phyloP scores from a whole-genome alignment of 148 eudicot genomes.

The Arbutus unedo region DNA sequence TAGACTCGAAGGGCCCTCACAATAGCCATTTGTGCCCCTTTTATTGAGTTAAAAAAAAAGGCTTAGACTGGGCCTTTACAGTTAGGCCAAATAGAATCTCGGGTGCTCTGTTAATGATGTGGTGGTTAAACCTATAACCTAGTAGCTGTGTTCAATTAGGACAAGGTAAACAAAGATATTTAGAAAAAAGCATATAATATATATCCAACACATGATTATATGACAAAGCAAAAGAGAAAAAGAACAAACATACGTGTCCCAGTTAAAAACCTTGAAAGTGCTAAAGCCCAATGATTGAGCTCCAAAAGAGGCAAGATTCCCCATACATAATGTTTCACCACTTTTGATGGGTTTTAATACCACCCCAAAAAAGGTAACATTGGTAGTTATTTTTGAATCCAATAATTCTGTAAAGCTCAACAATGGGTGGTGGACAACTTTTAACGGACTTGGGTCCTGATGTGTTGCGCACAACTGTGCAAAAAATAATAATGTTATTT shows the following conservation, averaged over 20 bases:
- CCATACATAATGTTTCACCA: neutral
- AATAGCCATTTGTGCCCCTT: no score
- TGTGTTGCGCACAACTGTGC: no score
- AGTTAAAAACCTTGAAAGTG: neutral
- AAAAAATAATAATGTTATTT: no score
- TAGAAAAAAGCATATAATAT: neutral
- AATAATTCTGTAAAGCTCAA: neutral
- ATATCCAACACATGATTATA: neutral
- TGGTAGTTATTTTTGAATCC: neutral
- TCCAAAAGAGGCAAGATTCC: neutral
- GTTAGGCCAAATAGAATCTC: no score
- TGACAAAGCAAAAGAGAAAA: neutral
- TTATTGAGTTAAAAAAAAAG: no score
- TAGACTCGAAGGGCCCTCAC: no score
- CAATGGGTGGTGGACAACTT: neutral
- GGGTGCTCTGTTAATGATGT: no score
- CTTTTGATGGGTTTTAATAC: neutral
- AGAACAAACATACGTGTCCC: neutral
- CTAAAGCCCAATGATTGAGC: slow-evolving; percentile 8
- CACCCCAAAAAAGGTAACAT: neutral
- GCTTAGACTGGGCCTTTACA: no score
- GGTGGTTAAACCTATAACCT: no score
- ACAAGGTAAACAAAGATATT: no score
- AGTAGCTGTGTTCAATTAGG: no score
- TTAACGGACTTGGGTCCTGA: neutral